Evolutionary conservation across 116 monocot species (phyloP), one percentile per base, ranked within the genome.

Genomic region (Zostera marina): DNA sequence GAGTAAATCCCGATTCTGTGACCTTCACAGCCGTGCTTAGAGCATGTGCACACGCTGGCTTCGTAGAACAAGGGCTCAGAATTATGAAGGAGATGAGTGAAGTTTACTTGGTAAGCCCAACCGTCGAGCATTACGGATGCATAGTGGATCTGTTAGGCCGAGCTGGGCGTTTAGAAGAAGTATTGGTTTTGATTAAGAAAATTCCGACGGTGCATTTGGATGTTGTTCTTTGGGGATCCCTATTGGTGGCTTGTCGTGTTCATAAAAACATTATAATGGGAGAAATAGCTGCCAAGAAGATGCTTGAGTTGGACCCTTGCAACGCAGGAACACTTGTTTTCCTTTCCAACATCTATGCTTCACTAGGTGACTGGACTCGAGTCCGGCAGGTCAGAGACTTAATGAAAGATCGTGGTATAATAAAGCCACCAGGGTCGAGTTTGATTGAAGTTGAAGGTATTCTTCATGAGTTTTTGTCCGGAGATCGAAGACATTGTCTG

Each of bases 121-220:
- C 81, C 0, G 78, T 86, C n/a, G 76, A 81, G 68, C 81, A 86
- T 60, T 86, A 81, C 41, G 78, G 86, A 17, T 86, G 86, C 39
- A 24, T 71, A 3, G 76, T 86, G 0, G 81, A 78, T 41, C 73
- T 86, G 1, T 55, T 86, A 48, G 86, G 81, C 42, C 72, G 78
- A 43, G 78, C 86, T 1, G 78, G 86, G 52, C 15, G 42, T 55
- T 32, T 86, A 32, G 70, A 75, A 1, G 71, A 81, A 54, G 81
- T 81, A 20, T 19, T 75, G 48, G 66, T 54, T 41, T 53, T 81
- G 76, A 78, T 81, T 44, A 66, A 55, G 42, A 55, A 51, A 25
- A 71, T 76, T 9, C 55, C 70, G 0, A 14, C 70, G 1, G 16
- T 78, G 42, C 67, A 76, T 17, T 70, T 77, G 1, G 86, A 81